Base-by-base conservation (phyloP, 1,284 basidiomycete genomes). In the Termitomyces sp. region DNA sequence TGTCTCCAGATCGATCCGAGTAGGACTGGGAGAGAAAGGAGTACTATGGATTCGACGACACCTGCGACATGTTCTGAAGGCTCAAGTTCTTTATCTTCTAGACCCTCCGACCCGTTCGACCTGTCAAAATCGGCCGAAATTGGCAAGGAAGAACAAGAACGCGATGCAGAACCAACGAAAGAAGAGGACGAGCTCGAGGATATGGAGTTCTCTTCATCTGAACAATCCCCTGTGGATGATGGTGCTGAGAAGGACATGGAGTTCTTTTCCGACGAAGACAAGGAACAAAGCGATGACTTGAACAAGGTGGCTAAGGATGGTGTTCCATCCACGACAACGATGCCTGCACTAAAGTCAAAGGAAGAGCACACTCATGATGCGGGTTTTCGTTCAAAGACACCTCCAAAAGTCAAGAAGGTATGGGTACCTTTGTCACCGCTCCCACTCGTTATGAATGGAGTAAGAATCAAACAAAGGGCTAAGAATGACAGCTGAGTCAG, bases 191-290 rank as follows among this genome's bases (percentile, higher is more conserved):
- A 13, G 21, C 28, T 40, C 6, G 15, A 46, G 6, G 31, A 42
- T 17, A 53, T 34, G 45, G 38, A 47, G 39, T 34, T 48, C n/a
- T 48, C 52, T n/a, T 48, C 52, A 6, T 48, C 47, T 1, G 19
- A 21, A 7, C 41, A 44, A 2, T 24, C 19, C 8, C 15, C 15
- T 17, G 9, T 26, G 24, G 52, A 24, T 3, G 52, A 49, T 19
- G 39, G 13, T 44, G 28, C 19, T 26, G 38, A 48, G 17, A 48
- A 39, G 38, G 55, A 53, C 28, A 56, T 56, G 54, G 50, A 53
- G n/a, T 47, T 56, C 36, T 55, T 46, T 12, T 49, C 50, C 12
- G 50, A 56, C 10, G 50, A 53, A 12, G 50, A 52, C n/a, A 36
- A 30, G 46, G 38, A 40, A 33, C 17, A 24, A 8, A 48, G 9